Percentiles rank a stretch among this genome's conserved stretches.
Evolutionary conservation across 768 basidiomycete species (phyloP).

Genomic region (Lentinula boryana): DNA sequence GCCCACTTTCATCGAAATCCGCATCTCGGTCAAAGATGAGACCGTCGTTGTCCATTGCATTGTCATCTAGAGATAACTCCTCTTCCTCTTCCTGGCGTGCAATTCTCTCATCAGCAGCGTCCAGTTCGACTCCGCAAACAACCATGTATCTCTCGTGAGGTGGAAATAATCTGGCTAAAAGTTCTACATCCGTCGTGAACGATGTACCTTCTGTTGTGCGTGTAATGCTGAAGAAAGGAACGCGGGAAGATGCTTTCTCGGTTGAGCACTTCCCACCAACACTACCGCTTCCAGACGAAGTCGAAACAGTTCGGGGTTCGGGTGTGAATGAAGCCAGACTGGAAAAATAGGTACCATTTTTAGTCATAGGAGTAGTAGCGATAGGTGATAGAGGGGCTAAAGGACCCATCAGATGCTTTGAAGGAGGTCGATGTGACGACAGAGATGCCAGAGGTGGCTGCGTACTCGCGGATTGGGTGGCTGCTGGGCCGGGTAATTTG

Average conservation of each 20-base stretch:
- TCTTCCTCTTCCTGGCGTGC: slow-evolving; percentile 8
- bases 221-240: slow-evolving; percentile 80
- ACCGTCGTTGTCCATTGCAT: not conserved
- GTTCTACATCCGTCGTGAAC: slow-evolving; percentile 62
- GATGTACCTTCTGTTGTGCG: slow-evolving; percentile 73
- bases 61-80: not conserved
- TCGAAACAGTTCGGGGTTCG: not conserved
- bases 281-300: not conserved
- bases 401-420: slow-evolving; percentile 28
- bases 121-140: slow-evolving; percentile 66
- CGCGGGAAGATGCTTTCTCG: slow-evolving; percentile 12
- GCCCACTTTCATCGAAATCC: slow-evolving; percentile 26
- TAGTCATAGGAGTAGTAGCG: slow-evolving; percentile 4
- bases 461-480: not conserved
- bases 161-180: slow-evolving; percentile 67
- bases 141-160: slow-evolving; percentile 69
- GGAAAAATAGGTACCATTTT: not conserved
- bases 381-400: slow-evolving; percentile 24
- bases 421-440: slow-evolving; percentile 28
- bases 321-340: not conserved
- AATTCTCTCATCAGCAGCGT: slow-evolving; percentile 40
- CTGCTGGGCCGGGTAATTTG: slow-evolving; percentile 6
- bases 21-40: slow-evolving; percentile 18
- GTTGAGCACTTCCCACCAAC: not conserved
- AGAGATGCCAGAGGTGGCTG: slow-evolving; percentile 18